Evolutionary conservation across 2,329 filamentous ascomycete genomes (phyloP).

Genomic region (Saccharata proteae): DNA sequence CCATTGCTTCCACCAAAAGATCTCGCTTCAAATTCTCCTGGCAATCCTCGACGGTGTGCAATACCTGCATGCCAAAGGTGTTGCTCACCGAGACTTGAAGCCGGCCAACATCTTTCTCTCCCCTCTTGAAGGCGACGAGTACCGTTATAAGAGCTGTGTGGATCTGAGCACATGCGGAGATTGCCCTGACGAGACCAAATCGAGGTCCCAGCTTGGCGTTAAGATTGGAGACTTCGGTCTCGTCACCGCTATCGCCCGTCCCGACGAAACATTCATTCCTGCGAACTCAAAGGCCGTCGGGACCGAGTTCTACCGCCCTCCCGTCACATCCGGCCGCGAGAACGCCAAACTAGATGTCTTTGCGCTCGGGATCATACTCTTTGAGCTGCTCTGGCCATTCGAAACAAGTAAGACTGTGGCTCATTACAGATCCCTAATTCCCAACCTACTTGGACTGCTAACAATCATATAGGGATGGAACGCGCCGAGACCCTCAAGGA

Average conservation of each 20-base stretch:
- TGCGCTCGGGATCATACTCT: conserved; percentile 48
- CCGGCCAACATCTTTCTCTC: conserved; percentile 57
- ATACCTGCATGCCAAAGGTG: conserved; percentile 48
- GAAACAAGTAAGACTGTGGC: conserved; percentile 17
- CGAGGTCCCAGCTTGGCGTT: conserved; percentile 37
- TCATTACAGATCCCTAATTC: not conserved
- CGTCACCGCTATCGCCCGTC: conserved; percentile 41
- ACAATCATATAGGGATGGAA: conserved; percentile 21
- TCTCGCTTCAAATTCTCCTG: conserved; percentile 45
- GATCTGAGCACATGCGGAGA: conserved; percentile 33
- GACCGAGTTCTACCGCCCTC: conserved; percentile 51
- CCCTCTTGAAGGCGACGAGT: conserved; percentile 23
- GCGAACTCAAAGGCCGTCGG: conserved; percentile 38
- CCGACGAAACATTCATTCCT: conserved; percentile 12
- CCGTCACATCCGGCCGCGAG: conserved; percentile 17
- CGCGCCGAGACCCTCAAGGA: conserved; percentile 22
- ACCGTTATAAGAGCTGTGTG: conserved; percentile 31
- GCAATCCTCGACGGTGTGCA: conserved; percentile 51
- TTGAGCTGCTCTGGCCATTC: conserved; percentile 49
- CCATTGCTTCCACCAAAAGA: conserved; percentile 51
- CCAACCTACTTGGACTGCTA: not conserved
- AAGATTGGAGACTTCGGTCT: conserved; percentile 59
- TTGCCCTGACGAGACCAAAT: conserved; percentile 24
- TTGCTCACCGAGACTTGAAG: conserved; percentile 57
- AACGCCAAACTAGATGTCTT: conserved; percentile 49